Evolutionary conservation across 495 filamentous ascomycete species (phyloP).

Genomic region (Neurospora sp.): DNA sequence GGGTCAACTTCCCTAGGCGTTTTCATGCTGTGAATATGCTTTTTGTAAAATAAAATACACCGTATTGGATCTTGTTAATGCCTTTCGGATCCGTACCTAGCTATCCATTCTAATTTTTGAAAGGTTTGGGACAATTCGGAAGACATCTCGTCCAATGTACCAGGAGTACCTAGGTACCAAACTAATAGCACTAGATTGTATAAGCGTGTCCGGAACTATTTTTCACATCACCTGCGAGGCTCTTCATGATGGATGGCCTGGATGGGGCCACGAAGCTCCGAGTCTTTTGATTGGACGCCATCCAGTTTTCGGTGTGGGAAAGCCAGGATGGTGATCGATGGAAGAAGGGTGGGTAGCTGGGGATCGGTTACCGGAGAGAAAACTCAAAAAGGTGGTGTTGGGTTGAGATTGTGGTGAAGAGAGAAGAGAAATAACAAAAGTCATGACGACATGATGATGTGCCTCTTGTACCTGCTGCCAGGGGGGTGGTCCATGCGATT

Average conservation of each 20-base stretch:
- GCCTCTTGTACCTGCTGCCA: background rate
- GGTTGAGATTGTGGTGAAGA: background rate
- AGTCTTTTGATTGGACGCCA: background rate
- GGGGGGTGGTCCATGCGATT: background rate
- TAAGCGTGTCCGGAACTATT: too few relatives aligned
- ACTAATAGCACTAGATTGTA: too few relatives aligned
- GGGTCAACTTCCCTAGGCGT: too few relatives aligned
- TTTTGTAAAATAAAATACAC: too few relatives aligned
- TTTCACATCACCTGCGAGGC: background rate
- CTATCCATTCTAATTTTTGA: too few relatives aligned
- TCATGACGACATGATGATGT: background rate
- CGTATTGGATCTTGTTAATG: too few relatives aligned
- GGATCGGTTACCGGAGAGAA: background rate
- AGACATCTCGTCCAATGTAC: too few relatives aligned
- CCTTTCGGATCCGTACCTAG: too few relatives aligned
- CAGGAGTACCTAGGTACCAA: too few relatives aligned
- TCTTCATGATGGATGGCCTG: background rate
- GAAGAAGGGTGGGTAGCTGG: background rate
- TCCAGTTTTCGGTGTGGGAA: background rate
- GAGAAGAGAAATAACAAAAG: background rate
- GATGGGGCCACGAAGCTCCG: background rate
- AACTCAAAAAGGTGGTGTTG: background rate
- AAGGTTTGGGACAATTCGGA: too few relatives aligned
- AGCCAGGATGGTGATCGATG: background rate
- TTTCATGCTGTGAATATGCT: too few relatives aligned